Percentiles rank a stretch among this genome's conserved stretches.
These are phyloP conservation scores for Fusarium sp. DNA, from an alignment of 2,329 filamentous ascomycete species.

Conservation along the genomic window DNA sequence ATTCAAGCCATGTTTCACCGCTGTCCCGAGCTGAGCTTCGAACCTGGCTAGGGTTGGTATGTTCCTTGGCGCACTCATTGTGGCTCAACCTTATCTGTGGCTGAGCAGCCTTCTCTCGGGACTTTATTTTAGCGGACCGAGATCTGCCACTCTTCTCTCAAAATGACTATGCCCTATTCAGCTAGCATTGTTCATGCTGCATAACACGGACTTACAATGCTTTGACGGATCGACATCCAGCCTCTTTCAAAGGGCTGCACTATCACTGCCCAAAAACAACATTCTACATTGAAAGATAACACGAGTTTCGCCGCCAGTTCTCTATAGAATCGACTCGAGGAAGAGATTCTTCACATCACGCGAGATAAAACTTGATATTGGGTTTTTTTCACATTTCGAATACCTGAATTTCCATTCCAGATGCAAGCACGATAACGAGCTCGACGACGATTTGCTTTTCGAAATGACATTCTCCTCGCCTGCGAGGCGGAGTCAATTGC, in stretches of 20 bases:
- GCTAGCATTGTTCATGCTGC: constrained; percentile 10
- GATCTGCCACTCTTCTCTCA: constrained; percentile 8
- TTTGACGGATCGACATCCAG: constrained; percentile 42
- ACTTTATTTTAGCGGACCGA: constrained; percentile 46
- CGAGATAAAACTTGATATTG: neutral
- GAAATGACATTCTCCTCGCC: constrained; percentile 63
- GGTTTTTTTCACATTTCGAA: neutral
- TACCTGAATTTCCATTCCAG: constrained; percentile 4
- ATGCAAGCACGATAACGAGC: constrained; percentile 47
- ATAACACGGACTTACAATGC: constrained; percentile 40
- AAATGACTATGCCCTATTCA: constrained; percentile 3
- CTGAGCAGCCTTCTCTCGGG: constrained; percentile 17
- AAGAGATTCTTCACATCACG: neutral
- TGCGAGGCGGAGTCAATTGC: constrained; percentile 56
- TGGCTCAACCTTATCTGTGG: constrained; percentile 30
- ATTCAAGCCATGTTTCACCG: constrained; percentile 35
- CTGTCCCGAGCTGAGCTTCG: constrained; percentile 5
- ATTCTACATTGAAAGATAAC: constrained; percentile 22
- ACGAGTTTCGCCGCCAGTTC: constrained; percentile 8
- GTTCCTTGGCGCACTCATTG: neutral
- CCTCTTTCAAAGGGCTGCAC: constrained; percentile 42
- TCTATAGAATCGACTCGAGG: constrained; percentile 1
- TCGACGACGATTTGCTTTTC: constrained; percentile 12
- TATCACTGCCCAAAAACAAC: constrained; percentile 41
- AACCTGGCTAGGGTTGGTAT: neutral